phyloP scores from a whole-genome alignment of 495 filamentous ascomycete genomes.

The Penicillium macrosclerotiorum region DNA sequence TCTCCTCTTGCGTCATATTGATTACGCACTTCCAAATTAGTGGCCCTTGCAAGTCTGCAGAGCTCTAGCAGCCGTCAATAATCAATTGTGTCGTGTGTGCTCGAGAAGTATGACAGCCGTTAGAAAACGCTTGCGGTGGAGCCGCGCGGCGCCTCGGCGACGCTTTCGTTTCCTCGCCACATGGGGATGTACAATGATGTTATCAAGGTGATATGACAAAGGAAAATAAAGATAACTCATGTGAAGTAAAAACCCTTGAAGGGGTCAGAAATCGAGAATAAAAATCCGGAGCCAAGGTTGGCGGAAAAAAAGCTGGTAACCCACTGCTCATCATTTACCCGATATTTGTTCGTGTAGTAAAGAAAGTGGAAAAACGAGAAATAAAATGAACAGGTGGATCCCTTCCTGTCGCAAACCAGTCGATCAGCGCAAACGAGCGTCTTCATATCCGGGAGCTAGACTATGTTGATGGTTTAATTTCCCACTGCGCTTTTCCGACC shows the following conservation, averaged over 20 bases:
- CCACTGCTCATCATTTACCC: neutral
- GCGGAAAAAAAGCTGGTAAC: too few species aligned
- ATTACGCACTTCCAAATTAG: too few species aligned
- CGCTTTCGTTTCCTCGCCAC: neutral
- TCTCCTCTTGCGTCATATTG: too few species aligned
- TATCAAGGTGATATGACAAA: neutral
- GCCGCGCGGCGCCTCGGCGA: neutral
- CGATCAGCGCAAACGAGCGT: slow-evolving; percentile 7
- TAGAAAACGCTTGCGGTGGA: slow-evolving; percentile 14
- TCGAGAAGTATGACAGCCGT: slow-evolving; percentile 5
- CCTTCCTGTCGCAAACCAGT: neutral
- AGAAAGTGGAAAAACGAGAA: neutral
- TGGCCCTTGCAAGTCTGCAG: too few species aligned
- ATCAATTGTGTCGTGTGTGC: neutral
- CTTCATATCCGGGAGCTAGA: too few species aligned
- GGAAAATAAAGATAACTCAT: neutral
- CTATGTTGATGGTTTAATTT: too few species aligned
- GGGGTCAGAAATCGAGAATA: neutral
- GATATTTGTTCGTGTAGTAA: too few species aligned
- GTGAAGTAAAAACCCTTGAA: too few species aligned
- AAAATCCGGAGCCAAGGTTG: too few species aligned
- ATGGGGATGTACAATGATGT: too few species aligned
- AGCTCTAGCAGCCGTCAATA: too few species aligned
- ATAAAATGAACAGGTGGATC: slow-evolving; percentile 5
- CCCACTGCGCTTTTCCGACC: too few species aligned